phyloP scores from a whole-genome alignment of 495 filamentous ascomycete genomes.

The Umbilicaria muhlenbergii region DNA sequence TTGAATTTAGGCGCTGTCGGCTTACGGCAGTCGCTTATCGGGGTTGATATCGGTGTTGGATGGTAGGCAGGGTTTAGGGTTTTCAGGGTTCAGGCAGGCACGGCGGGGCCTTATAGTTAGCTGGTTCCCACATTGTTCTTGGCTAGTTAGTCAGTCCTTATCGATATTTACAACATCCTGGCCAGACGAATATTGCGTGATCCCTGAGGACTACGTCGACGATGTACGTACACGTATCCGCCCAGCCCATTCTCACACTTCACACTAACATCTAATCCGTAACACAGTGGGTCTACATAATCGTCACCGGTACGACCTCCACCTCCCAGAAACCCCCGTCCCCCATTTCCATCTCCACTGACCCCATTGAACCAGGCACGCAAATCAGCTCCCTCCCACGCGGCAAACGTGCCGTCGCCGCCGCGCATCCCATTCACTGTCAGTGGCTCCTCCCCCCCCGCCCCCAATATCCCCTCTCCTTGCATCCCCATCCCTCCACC shows the following conservation, averaged over 20 bases:
- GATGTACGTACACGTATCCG: background rate
- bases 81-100: too few relatives aligned
- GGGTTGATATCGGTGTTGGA: too few relatives aligned
- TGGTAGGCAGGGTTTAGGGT: too few relatives aligned
- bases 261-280: too few relatives aligned
- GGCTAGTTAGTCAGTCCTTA: too few relatives aligned
- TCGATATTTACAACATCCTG: too few relatives aligned
- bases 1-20: too few relatives aligned
- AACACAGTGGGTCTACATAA: conserved; percentile 7
- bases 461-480: background rate
- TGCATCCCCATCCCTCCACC: too few relatives aligned
- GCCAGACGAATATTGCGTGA: conserved; percentile 5
- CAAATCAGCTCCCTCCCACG: background rate
- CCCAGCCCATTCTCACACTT: too few relatives aligned
- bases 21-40: too few relatives aligned
- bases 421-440: background rate
- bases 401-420: background rate
- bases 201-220: conserved; percentile 5
- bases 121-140: too few relatives aligned
- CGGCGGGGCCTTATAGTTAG: too few relatives aligned
- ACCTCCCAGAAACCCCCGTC: background rate
- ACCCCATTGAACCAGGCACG: background rate
- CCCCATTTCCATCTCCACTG: background rate
- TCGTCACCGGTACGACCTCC: background rate
- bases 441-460: background rate